Percentiles rank a stretch among this genome's conserved stretches.
phyloP scores from a whole-genome alignment of 1,284 basidiomycete species.

The Neonothopanus nambi region DNA sequence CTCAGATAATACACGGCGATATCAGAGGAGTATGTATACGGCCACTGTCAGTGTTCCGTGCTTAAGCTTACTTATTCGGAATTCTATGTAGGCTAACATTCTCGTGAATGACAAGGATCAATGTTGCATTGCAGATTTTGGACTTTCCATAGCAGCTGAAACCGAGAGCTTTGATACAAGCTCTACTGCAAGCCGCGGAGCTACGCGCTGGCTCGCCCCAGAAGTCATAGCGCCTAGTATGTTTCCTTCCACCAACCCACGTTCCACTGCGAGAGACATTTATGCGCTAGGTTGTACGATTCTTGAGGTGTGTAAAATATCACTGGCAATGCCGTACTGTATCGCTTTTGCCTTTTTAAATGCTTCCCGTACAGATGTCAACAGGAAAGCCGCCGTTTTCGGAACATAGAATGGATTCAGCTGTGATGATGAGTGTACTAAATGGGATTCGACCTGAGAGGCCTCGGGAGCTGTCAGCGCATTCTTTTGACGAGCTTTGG shows the following conservation, averaged over 20 bases:
- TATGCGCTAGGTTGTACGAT: conserved; percentile 13
- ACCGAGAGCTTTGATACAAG: neutral
- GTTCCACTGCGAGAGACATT: conserved; percentile 1
- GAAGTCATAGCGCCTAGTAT: neutral
- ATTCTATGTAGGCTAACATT: conserved; percentile 12
- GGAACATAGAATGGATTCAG: too few species aligned
- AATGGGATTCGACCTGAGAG: too few species aligned
- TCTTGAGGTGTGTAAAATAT: conserved; percentile 12
- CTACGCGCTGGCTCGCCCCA: conserved; percentile 11
- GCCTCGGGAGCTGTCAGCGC: too few species aligned
- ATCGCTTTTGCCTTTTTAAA: too few species aligned
- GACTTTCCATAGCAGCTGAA: neutral
- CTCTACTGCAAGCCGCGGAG: neutral
- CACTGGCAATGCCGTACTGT: too few species aligned
- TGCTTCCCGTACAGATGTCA: too few species aligned
- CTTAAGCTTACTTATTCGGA: too few species aligned
- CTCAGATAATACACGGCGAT: conserved; percentile 13
- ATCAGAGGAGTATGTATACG: conserved; percentile 13
- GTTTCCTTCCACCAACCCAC: neutral
- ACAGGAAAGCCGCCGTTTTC: too few species aligned
- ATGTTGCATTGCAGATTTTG: conserved; percentile 11
- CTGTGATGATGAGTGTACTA: too few species aligned
- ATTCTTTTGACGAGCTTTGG: too few species aligned
- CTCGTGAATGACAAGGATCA: conserved; percentile 2
- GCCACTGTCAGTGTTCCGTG: too few species aligned